Base-by-base conservation (phyloP, 371 early-diverging fungal species). In the Apophysomyces variabilis region DNA sequence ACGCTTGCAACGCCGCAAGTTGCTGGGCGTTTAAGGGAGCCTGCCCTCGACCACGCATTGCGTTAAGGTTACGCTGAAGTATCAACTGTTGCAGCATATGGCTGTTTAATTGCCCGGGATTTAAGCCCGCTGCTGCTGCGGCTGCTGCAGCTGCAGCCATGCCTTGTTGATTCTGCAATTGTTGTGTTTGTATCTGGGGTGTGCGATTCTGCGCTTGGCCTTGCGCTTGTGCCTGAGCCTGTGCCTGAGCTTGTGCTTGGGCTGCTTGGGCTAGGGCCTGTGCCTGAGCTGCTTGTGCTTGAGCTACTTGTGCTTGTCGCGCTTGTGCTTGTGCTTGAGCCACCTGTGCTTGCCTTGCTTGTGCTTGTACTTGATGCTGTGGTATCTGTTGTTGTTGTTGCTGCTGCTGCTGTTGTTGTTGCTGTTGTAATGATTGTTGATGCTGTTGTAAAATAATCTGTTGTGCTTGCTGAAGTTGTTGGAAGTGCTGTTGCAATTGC, bases 11-110 rank as follows among this genome's bases (percentile, higher is more conserved):
- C 13, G 74, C 70, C 2, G 70, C 74, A 12, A 79, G 60, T 38
- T 79, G 76, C 14, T 75, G 78, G 7, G 61, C 59, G 5, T 70
- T 69, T 14, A 73, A 60, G 8, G 64, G 73, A 0, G 47, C 61
- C 39, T 68, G 69, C 5, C 76, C 75, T 41, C 76, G 64, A 6
- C 78, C 80, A 38, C 72, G 59, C 66, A 66, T 67, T 32, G 74
- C 66, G 14, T 66, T 36, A 35, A 71, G 35, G 26, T 60, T 69
- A 54, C 70, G 59, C 60, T 78, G 78, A 38, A 74, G 44, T 71
- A 81, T 75, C 7, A 81, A 44, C 7, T 73, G 76, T 56, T 78
- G 79, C 21, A 75, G 36, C 36, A 76, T 39, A 18, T 74, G 80
- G 1, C 64, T 64, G 58, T 59, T 81, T 44, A 75, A 32, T 38